Base-by-base conservation (phyloP, 129 eudicot species). In the Arctium lappa region DNA sequence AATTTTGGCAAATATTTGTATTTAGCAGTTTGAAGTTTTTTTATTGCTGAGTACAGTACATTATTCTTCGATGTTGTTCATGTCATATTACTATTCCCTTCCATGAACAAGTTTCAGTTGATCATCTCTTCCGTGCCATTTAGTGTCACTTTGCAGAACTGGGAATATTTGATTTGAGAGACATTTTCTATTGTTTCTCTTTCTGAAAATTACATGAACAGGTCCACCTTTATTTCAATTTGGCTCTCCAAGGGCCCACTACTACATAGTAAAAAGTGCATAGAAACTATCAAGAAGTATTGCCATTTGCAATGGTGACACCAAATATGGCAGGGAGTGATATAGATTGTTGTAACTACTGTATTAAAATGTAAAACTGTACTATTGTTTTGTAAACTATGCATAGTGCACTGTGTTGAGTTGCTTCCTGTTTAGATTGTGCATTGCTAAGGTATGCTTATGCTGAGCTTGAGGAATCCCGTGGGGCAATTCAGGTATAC, bases 401-500 rank as follows among this genome's bases (percentile, higher is more conserved):
- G 33, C 12, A 34, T 63, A 73, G 39, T 84, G 10, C 50, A 84
- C 60, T 46, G n/a, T 73, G 42, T 32, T 46, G 44, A 32, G 74
- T 46, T 73, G 73, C 77, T 77, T 85, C 81, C 15, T 77, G 69
- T 42, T 48, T 78, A 96, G 99, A 93, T 83, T 96, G 97, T 34
- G 97, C 88, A 32, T 79, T 93, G 93, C 91, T 96, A 68, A 90
- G 88, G 86, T 96, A 91, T 87, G 99, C 99, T 69, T 96, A 86
- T 89, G 99, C 99, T 63, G 99, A 96, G 88, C 91, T 96, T 27
- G 99, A 96, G 82, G 99, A 96, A 87, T 91, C 99, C 13, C 98
- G 89, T 60, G 99, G 99, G 80, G 94, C 98, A 6, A 86, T 90
- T 80, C 99, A 95, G 95, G 99, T 95, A 85, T 22, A 38, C 22